These are phyloP conservation scores for Babesia ovata DNA, from an alignment of 169 alveolate species.

Conservation along the genomic window DNA sequence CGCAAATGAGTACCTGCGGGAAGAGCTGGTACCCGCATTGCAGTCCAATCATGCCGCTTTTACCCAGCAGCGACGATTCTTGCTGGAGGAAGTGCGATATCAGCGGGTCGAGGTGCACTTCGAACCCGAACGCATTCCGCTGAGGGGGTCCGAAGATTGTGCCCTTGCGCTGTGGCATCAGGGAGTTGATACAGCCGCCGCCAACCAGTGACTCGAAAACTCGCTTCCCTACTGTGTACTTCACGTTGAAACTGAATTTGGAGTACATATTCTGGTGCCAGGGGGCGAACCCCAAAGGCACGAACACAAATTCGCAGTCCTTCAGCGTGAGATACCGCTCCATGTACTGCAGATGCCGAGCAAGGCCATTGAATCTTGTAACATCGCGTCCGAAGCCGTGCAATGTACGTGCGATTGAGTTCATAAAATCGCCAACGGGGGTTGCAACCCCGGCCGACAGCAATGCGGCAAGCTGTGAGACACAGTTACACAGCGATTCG, in stretches of 20 bases:
- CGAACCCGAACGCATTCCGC: constrained; percentile 62
- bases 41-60: constrained; percentile 6
- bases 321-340: constrained; percentile 24
- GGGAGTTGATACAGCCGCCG: constrained; percentile 57
- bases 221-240: constrained; percentile 31
- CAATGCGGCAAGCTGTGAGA: constrained; percentile 6
- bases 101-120: constrained; percentile 45
- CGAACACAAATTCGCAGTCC: constrained; percentile 13
- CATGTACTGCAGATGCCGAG: constrained; percentile 20
- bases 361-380: background rate
- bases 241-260: constrained; percentile 33
- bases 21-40: constrained; percentile 31
- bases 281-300: constrained; percentile 31
- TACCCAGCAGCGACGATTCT: background rate
- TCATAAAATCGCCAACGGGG: background rate
- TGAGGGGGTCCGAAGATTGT: constrained; percentile 23
- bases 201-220: constrained; percentile 8
- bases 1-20: constrained; percentile 57
- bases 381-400: background rate
- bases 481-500: constrained; percentile 10
- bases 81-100: constrained; percentile 15
- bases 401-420: constrained; percentile 3
- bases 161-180: constrained; percentile 23
- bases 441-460: constrained; percentile 3
- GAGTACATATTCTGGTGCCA: constrained; percentile 32